A percentile compares a stretch with the other conserved stretches of the same genome.
Evolutionary conservation across 2,329 filamentous ascomycete genomes (phyloP).

Genomic region (Gliomastix tumulicola): DNA sequence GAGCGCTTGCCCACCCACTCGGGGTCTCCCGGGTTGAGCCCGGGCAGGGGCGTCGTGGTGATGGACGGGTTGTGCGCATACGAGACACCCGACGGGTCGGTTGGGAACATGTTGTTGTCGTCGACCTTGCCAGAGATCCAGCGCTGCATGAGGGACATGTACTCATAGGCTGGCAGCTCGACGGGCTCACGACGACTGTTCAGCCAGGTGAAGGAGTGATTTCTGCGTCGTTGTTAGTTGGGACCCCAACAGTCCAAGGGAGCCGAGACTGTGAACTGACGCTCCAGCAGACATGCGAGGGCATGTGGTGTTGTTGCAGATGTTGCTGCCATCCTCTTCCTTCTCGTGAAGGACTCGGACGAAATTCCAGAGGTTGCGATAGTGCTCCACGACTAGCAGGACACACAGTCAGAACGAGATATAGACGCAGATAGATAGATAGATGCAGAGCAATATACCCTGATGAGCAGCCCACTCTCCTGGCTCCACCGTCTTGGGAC

Average conservation of each 20-base stretch:
- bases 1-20: constrained; percentile 88
- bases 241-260: no score
- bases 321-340: constrained; percentile 67
- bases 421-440: constrained; percentile 1
- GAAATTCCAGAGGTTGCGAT: constrained; percentile 82
- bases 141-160: constrained; percentile 92
- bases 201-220: constrained; percentile 94
- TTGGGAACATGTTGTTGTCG: constrained; percentile 84
- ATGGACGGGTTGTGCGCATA: constrained; percentile 56
- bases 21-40: constrained; percentile 53
- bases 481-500: constrained; percentile 87
- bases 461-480: constrained; percentile 96
- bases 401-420: background rate
- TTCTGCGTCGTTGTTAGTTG: constrained; percentile 41
- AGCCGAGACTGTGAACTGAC: constrained; percentile 48
- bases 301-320: constrained; percentile 80
- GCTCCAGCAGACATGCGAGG: constrained; percentile 90
- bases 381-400: constrained; percentile 93
- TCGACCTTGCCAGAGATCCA: constrained; percentile 97
- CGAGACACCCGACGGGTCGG: constrained; percentile 66
- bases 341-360: constrained; percentile 82
- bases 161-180: constrained; percentile 86
- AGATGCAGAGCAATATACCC: constrained; percentile 49
- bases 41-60: constrained; percentile 51
- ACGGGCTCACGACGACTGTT: constrained; percentile 82